Evolutionary conservation across 2,329 filamentous ascomycete genomes (phyloP).

Genomic region (Claviceps pazoutovae): DNA sequence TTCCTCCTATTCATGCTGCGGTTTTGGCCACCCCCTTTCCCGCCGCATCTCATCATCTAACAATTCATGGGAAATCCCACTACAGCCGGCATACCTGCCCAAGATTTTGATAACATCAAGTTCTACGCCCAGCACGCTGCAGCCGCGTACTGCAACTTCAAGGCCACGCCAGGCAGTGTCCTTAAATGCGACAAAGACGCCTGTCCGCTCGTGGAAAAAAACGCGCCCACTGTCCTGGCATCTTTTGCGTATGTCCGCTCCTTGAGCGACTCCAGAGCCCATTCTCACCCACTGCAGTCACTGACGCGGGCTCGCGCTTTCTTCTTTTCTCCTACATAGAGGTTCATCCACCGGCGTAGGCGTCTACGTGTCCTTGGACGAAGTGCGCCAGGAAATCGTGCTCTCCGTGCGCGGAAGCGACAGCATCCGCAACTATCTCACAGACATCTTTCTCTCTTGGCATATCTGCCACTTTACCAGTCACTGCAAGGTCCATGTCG

Average conservation of each 20-base stretch:
- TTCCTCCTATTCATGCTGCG: not conserved
- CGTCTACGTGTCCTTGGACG: constrained; percentile 38
- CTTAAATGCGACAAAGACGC: constrained; percentile 28
- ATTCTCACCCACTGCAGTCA: not conserved
- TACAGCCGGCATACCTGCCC: constrained; percentile 12
- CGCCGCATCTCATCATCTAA: not conserved
- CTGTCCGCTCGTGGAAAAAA: constrained; percentile 30
- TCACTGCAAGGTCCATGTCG: constrained; percentile 39
- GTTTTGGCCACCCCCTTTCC: not conserved
- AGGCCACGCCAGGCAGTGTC: constrained; percentile 21
- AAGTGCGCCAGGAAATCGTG: constrained; percentile 37
- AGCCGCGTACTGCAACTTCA: constrained; percentile 40
- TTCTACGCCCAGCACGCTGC: constrained; percentile 38
- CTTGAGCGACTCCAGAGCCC: not conserved
- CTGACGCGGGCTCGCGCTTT: constrained; percentile 2
- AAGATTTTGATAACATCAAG: constrained; percentile 19
- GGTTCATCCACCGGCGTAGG: constrained; percentile 29
- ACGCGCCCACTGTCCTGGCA: constrained; percentile 28
- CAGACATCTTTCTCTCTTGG: constrained; percentile 29
- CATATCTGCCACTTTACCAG: constrained; percentile 15
- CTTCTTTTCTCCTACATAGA: constrained; percentile 12
- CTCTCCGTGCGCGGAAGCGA: constrained; percentile 45
- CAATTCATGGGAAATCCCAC: not conserved
- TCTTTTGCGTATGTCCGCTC: constrained; percentile 22
- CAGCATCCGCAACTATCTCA: constrained; percentile 47